Evolutionary conservation across 2,329 filamentous ascomycete species (phyloP).

Genomic region (Ambrosiella cleistominuta): DNA sequence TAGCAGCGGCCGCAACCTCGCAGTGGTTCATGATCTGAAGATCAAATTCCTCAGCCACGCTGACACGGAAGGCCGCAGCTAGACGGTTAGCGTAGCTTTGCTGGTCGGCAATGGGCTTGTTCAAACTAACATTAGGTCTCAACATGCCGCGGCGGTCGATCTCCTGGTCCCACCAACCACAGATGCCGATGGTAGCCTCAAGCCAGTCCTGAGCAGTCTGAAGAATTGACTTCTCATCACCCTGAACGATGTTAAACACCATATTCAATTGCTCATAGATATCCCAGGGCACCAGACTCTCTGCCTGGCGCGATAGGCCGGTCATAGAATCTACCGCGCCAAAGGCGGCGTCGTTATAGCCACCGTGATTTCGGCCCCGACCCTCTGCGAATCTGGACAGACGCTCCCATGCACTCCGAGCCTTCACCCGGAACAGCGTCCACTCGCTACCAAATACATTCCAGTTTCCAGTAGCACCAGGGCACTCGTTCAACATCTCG

Average conservation of each 20-base stretch:
- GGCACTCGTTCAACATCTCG: conserved; percentile 54
- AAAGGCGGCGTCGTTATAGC: conserved; percentile 11
- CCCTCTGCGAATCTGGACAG: conserved; percentile 68
- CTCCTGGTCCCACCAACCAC: conserved; percentile 92
- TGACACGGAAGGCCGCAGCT: conserved; percentile 50
- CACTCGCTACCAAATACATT: conserved; percentile 67
- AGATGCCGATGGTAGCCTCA: conserved; percentile 66
- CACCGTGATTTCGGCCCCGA: conserved; percentile 19
- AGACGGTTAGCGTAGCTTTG: conserved; percentile 61
- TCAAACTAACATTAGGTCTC: conserved; percentile 14
- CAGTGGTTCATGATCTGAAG: conserved; percentile 59
- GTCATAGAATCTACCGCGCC: conserved; percentile 27
- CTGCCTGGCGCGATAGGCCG: conserved; percentile 56
- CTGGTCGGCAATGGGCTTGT: conserved; percentile 6
- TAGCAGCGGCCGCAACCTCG: conserved; percentile 65
- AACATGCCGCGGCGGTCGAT: conserved; percentile 38
- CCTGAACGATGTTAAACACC: conserved; percentile 66
- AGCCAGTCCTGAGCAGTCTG: conserved; percentile 76
- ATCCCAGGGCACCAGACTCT: conserved; percentile 75
- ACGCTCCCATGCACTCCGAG: conserved; percentile 49
- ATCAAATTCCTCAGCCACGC: conserved; percentile 51
- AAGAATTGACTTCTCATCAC: conserved; percentile 57
- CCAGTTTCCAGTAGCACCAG: conserved; percentile 56
- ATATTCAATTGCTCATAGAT: conserved; percentile 72
- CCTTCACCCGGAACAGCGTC: conserved; percentile 64